A percentile compares a stretch with the other conserved stretches of the same genome.
Evolutionary conservation across 805 yeast species (phyloP).

Genomic region (Komagataella phaffii): DNA sequence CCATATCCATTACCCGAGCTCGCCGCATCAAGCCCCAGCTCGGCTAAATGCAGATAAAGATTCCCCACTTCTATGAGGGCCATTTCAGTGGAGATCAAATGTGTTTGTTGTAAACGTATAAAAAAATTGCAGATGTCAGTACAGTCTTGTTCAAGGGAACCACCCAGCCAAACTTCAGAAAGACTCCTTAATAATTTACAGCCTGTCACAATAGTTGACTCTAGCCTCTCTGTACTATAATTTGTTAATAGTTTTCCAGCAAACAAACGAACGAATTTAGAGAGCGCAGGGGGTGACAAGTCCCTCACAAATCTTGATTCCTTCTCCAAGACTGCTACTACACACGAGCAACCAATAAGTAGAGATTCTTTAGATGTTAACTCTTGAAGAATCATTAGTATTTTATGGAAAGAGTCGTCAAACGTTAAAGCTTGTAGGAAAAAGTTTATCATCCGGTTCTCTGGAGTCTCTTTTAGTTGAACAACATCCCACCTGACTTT

Average conservation of each 20-base stretch:
- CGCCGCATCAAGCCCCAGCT: slow-evolving; percentile 3
- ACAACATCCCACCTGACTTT: not conserved
- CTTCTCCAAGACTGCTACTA: not conserved
- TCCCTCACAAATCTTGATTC: not conserved
- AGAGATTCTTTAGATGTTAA: not conserved
- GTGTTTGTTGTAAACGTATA: slow-evolving; percentile 22
- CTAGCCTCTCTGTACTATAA: slow-evolving; percentile 23
- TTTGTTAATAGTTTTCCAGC: slow-evolving; percentile 19
- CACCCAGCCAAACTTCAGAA: slow-evolving; percentile 15
- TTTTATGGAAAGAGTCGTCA: not conserved
- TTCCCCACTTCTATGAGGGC: slow-evolving; percentile 18
- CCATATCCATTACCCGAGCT: not conserved
- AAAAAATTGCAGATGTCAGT: slow-evolving; percentile 36
- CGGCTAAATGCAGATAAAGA: slow-evolving; percentile 19
- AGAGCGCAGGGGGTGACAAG: not conserved
- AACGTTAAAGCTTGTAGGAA: not conserved
- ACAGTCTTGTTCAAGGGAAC: slow-evolving; percentile 23
- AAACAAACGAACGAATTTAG: slow-evolving; percentile 9
- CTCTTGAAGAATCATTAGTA: not conserved
- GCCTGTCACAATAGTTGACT: slow-evolving; percentile 20
- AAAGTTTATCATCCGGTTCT: not conserved
- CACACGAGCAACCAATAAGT: not conserved
- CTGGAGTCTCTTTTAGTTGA: not conserved
- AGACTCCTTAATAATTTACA: slow-evolving; percentile 17
- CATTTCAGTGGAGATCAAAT: slow-evolving; percentile 23